Conservation (phyloP, 257 asterid genomes). For the Rehmannia glutinosa region DNA sequence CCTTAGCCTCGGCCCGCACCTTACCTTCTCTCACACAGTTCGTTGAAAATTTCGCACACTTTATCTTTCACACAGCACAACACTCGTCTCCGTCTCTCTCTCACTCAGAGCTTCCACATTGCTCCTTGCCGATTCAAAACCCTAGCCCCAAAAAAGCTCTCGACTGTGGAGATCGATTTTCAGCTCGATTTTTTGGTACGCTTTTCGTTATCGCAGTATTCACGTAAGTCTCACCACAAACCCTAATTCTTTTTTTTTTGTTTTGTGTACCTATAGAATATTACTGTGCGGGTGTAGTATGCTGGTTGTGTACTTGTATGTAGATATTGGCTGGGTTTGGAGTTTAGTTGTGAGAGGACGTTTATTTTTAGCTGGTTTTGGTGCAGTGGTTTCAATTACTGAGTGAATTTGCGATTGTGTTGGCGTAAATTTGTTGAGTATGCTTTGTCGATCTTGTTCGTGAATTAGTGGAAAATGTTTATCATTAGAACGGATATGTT, state of each 20-base stretch:
- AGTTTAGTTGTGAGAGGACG: not conserved
- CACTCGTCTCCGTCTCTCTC: not conserved
- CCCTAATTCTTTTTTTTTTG: slow-evolving; percentile 9
- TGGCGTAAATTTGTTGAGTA: not conserved
- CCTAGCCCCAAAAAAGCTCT: slow-evolving; percentile 26
- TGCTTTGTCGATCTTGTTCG: not conserved
- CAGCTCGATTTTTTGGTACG: slow-evolving; percentile 25
- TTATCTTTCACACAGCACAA: slow-evolving; percentile 24
- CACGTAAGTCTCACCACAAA: slow-evolving; percentile 31
- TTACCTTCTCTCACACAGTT: slow-evolving; percentile 28
- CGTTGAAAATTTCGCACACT: slow-evolving; percentile 51
- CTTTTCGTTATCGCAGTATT: not conserved
- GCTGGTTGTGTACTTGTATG: not conserved
- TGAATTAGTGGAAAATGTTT: not conserved
- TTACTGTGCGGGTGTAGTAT: not conserved
- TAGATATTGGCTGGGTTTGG: not conserved
- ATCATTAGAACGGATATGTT: not conserved
- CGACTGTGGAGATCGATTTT: slow-evolving; percentile 32
- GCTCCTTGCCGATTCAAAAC: slow-evolving; percentile 43
- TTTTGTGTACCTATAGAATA: not conserved
- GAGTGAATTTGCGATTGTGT: slow-evolving; percentile 5
- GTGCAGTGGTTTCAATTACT: not conserved
- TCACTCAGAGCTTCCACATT: slow-evolving; percentile 13
- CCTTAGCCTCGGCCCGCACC: slow-evolving; percentile 33
- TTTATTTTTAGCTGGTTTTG: not conserved